phyloP scores from a whole-genome alignment of 2,329 filamentous ascomycete genomes.

The Tolypocladium ophioglossoides region DNA sequence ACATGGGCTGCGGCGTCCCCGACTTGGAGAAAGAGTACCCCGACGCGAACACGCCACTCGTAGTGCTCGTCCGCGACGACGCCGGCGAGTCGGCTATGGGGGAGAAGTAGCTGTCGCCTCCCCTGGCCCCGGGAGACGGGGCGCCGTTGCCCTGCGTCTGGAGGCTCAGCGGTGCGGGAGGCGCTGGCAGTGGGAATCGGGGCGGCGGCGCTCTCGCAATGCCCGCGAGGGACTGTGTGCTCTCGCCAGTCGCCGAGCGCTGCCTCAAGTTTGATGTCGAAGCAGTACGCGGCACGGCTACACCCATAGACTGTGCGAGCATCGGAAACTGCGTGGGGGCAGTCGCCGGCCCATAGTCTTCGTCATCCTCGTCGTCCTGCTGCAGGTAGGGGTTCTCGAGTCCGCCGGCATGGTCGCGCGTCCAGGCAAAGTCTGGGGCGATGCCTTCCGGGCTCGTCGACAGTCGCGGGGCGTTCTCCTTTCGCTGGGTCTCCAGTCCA shows the following conservation, averaged over 20 bases:
- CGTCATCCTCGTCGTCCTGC: constrained; percentile 53
- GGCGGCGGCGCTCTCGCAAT: constrained; percentile 53
- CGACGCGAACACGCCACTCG: constrained; percentile 61
- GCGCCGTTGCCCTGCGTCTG: constrained; percentile 43
- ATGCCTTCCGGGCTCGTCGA: constrained; percentile 34
- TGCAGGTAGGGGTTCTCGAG: constrained; percentile 76
- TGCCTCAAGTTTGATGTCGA: constrained; percentile 67
- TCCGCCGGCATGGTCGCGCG: constrained; percentile 52
- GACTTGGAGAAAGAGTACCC: constrained; percentile 61
- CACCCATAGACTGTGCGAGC: constrained; percentile 12
- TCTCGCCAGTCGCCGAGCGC: constrained; percentile 67
- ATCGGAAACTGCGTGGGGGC: constrained; percentile 25
- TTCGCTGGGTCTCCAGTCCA: constrained; percentile 68
- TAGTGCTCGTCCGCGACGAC: constrained; percentile 63
- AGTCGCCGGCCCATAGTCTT: constrained; percentile 32
- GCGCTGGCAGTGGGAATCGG: constrained; percentile 58
- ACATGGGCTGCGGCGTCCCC: constrained; percentile 54
- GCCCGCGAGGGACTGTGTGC: constrained; percentile 45
- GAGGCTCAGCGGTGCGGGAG: constrained; percentile 52
- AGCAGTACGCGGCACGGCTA: constrained; percentile 28
- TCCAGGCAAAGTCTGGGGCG: constrained; percentile 71
- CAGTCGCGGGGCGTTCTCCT: constrained; percentile 43
- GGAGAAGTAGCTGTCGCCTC: constrained; percentile 86
- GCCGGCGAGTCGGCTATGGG: constrained; percentile 71
- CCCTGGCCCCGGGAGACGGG: constrained; percentile 50